These are phyloP conservation scores for Tetracladium marchalianum DNA, from an alignment of 495 filamentous ascomycete genomes.

Conservation along the genomic window DNA sequence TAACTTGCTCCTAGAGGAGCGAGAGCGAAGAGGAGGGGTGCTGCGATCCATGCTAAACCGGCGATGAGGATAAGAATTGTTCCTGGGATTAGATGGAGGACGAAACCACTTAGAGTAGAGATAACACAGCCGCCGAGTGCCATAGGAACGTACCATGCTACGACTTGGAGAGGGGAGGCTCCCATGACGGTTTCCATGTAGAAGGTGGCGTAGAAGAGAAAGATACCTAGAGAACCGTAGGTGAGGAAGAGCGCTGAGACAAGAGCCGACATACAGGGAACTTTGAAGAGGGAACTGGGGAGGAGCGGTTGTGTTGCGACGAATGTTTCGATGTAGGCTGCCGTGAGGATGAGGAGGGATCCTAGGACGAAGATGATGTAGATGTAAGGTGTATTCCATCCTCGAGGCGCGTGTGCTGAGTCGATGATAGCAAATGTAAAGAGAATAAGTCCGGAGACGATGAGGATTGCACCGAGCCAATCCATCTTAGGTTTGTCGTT, in stretches of 20 bases:
- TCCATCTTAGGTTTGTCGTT: conserved; percentile 36
- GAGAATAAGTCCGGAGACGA: conserved; percentile 57
- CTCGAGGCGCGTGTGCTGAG: conserved; percentile 53
- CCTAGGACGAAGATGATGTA: conserved; percentile 51
- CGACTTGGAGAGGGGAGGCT: conserved; percentile 55
- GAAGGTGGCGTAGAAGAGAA: conserved; percentile 65
- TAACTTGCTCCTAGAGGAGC: conserved; percentile 51
- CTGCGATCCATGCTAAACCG: conserved; percentile 51
- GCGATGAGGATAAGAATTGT: conserved; percentile 61
- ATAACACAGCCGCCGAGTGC: conserved; percentile 66
- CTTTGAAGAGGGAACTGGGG: conserved; percentile 62
- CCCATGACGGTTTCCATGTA: conserved; percentile 64
- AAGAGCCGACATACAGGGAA: conserved; percentile 64
- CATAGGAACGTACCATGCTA: conserved; percentile 73
- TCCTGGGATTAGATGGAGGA: conserved; percentile 67
- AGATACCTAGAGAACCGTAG: conserved; percentile 70
- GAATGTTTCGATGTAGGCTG: conserved; percentile 71
- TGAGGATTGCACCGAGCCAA: conserved; percentile 55
- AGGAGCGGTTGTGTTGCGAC: conserved; percentile 63
- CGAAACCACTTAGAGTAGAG: conserved; percentile 58
- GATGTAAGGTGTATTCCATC: conserved; percentile 70
- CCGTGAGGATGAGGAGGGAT: conserved; percentile 38
- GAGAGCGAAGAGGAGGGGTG: conserved; percentile 62
- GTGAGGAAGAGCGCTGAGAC: conserved; percentile 58
- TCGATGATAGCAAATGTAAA: conserved; percentile 75